phyloP scores from a whole-genome alignment of 75 land plant species.

The Pinus tabuliformis region DNA sequence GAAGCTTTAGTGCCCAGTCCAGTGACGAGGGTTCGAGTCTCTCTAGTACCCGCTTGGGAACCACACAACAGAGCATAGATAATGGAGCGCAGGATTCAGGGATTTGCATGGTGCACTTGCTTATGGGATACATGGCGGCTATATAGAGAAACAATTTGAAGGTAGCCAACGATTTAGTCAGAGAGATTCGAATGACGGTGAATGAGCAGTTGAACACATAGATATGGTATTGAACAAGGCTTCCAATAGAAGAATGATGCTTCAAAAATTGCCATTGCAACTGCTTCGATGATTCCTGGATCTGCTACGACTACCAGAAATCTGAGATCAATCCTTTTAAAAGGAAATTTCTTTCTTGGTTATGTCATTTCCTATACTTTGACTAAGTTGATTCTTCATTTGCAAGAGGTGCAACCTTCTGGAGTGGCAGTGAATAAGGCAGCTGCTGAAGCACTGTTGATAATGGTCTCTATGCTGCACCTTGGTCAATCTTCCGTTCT shows the following conservation, averaged over 20 bases:
- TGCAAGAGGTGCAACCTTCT: conserved; percentile 73
- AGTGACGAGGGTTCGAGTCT: conserved; percentile 11
- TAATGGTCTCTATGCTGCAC: too few species aligned
- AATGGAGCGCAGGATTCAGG: conserved; percentile 58
- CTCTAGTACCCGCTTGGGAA: not conserved
- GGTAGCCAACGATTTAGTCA: conserved; percentile 42
- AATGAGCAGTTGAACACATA: too few species aligned
- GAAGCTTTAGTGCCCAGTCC: not conserved
- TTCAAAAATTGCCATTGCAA: conserved; percentile 59
- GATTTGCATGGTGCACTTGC: conserved; percentile 67
- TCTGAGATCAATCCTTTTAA: conserved; percentile 65
- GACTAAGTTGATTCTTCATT: conserved; percentile 73
- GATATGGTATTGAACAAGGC: too few species aligned
- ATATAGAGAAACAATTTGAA: conserved; percentile 43
- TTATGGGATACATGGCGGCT: conserved; percentile 74
- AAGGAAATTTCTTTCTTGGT: conserved; percentile 88
- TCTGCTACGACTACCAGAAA: conserved; percentile 50
- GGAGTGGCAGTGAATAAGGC: conserved; percentile 48
- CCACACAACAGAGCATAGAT: not conserved
- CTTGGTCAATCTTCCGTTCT: too few species aligned
- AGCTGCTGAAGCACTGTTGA: too few species aligned
- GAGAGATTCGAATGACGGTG: conserved; percentile 43
- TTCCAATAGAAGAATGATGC: conserved; percentile 95
- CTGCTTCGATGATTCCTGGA: conserved; percentile 32
- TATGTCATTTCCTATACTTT: conserved; percentile 74